Evolutionary conservation across 768 basidiomycete species (phyloP).

Genomic region (Boletus subparvulus): DNA sequence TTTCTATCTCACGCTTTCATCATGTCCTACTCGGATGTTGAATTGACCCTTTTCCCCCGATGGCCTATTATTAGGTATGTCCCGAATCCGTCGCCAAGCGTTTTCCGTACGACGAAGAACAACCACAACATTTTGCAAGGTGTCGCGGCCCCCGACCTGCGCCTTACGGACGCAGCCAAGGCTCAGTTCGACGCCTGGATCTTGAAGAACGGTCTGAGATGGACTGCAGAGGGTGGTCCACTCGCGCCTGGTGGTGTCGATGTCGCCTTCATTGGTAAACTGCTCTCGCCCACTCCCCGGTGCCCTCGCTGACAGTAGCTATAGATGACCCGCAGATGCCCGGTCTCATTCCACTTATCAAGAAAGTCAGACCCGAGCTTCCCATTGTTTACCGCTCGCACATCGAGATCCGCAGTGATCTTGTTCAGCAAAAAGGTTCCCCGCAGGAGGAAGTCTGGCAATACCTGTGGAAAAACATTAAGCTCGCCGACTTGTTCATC

Average conservation of each 20-base stretch:
- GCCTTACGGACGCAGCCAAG: conserved; percentile 77
- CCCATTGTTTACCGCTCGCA: conserved; percentile 94
- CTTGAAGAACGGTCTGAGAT: conserved; percentile 81
- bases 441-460: conserved; percentile 93
- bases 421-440: conserved; percentile 77
- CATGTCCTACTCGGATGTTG: neutral
- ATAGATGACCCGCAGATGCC: conserved; percentile 92
- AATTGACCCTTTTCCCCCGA: conserved; percentile 3
- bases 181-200: conserved; percentile 86
- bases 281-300: neutral
- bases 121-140: conserved; percentile 96
- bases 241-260: conserved; percentile 81
- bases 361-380: conserved; percentile 75
- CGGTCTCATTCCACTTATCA: conserved; percentile 90
- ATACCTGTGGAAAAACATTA: conserved; percentile 91
- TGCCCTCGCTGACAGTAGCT: conserved; percentile 8
- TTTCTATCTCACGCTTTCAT: conserved; percentile 7
- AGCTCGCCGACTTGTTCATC: conserved; percentile 89
- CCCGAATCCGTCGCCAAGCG: conserved; percentile 82
- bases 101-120: conserved; percentile 94
- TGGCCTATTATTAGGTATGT: conserved; percentile 63
- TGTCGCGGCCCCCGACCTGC: conserved; percentile 75
- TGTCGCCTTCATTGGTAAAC: conserved; percentile 81
- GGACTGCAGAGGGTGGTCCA: conserved; percentile 86
- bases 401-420: conserved; percentile 89